Evolutionary conservation across 2,329 filamentous ascomycete genomes (phyloP), one percentile per base, ranked within the genome.

Genomic region (Hymenoscyphus fructigenus): DNA sequence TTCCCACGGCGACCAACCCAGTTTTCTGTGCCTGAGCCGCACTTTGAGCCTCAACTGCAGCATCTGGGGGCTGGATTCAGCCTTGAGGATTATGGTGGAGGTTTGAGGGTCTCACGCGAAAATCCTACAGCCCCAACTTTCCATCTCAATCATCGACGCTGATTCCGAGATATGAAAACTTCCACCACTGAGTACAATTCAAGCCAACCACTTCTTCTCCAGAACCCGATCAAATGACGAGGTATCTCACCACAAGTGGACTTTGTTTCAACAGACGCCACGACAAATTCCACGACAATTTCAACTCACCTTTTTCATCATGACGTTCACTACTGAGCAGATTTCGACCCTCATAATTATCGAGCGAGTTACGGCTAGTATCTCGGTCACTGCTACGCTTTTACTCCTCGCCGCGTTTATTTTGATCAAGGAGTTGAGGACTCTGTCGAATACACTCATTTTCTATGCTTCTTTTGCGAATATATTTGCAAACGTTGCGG

Each of bases 321-420:
- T 69, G 64, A 63, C 38, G 23, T 55, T 71, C 10, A 65, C 67
- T 2, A 20, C 47, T 3, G 9, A 41, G 6, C 79, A 86, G 72
- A 76, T 88, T 60, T 71, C 78, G 38, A 82, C 83, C 56, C 82
- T 93, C 67, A 85, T 82, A 67, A 76, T 84, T 66, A 84, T 90
- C 59, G 90, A 92, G 76, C 84, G 91, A 47, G 79, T 84, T 15
- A 88, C 88, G 72, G 93, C 91, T 0, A 83, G 88, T 12, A 78
- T 93, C 56, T 94, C 91, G 0, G 76, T 94, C 0, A 61, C 89
- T 1, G 90, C 89, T 63, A 91, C 88, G 32, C 71, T 90, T 32
- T 85, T 93, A 73, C 88, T 93, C 71, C 86, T 94, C 60, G 71
- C 79, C 60, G 93, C 90, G 1, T 95, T 93, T 73, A 78, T 85